Base-by-base conservation (phyloP, 495 filamentous ascomycete species). In the Pseudotulostoma volvatum region DNA sequence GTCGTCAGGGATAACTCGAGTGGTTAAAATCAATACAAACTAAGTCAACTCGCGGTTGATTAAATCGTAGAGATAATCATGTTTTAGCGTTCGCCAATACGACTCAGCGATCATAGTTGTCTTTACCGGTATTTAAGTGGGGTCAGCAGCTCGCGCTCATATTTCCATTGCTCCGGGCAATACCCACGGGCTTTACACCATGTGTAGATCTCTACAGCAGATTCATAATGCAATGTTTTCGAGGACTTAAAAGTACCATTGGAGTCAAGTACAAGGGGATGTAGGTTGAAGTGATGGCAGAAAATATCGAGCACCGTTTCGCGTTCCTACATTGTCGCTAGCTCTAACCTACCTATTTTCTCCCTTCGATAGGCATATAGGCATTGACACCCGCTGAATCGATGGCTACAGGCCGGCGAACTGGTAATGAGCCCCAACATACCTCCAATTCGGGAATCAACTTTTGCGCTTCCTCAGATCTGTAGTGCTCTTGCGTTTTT, bases 141-240 rank as follows among this genome's bases (percentile, higher is more conserved):
- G 15, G 34, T 36, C 17, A 36, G 34, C 34, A 11, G n/a, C 17
- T 36, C 34, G 34, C 11, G 36, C 18, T 11, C 36, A 38, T 11
- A 11, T 28, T 28, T 11, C 23, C 23, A 28, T 28, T 28, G 23
- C 23, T 28, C 23, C 11, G 23, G 23, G 23, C 18, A 25, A 25
- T 25, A 38, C 18, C 36, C 36, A n/a, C 36, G 36, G 18, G 16
- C 21, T 25, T 30, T 38, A 25, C 36, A 38, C 36, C 36, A 38
- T 17, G 36, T 28, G 19, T 38, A 38, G 11, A 38, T 38, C 21
- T 38, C 36, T 38, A 20, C 21, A 25, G 36, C 20, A 38, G 8
- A 38, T 38, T 38, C 36, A 38, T 20, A 13, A 30, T 38, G 36
- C 21, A 38, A 25, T 11, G 36, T 28, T 20, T 30, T 13, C 21